phyloP scores from a whole-genome alignment of 768 basidiomycete species.

The Gelatoporia subvermispora region DNA sequence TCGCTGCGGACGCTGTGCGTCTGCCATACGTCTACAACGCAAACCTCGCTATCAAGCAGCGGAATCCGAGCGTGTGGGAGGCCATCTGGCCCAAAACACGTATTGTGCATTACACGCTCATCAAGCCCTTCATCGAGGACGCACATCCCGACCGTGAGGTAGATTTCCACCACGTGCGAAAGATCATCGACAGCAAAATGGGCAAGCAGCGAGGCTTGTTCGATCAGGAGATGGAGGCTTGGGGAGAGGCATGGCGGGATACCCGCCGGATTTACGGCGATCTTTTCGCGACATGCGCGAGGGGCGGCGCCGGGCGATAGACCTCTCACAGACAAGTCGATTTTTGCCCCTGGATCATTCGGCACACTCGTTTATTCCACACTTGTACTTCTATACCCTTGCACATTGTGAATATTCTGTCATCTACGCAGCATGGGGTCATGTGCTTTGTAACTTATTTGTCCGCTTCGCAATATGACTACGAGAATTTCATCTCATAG shows the following conservation, averaged over 20 bases:
- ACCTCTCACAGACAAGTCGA: too few species aligned
- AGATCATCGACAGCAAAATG: constrained; percentile 17
- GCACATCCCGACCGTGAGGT: constrained; percentile 12
- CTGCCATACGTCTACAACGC: constrained; percentile 33
- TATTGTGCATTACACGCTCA: constrained; percentile 29
- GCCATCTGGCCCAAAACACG: constrained; percentile 24
- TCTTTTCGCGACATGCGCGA: constrained; percentile 5
- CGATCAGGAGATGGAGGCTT: constrained; percentile 17
- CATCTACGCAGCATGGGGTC: too few species aligned
- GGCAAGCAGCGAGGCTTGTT: constrained; percentile 7
- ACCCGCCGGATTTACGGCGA: constrained; percentile 18
- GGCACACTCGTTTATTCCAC: too few species aligned
- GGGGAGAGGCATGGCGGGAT: constrained; percentile 27
- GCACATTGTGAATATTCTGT: too few species aligned
- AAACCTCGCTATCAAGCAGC: constrained; percentile 30
- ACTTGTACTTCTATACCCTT: too few species aligned
- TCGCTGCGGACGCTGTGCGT: constrained; percentile 24
- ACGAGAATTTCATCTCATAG: too few species aligned
- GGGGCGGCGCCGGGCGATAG: too few species aligned
- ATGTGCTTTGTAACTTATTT: too few species aligned
- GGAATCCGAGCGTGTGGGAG: constrained; percentile 25
- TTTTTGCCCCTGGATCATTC: too few species aligned
- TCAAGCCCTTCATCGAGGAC: constrained; percentile 21
- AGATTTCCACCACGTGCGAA: constrained; percentile 17
- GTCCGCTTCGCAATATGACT: too few species aligned